These are phyloP conservation scores for Coleophoma cylindrospora DNA, from an alignment of 2,329 filamentous ascomycete species.

Conservation along the genomic window DNA sequence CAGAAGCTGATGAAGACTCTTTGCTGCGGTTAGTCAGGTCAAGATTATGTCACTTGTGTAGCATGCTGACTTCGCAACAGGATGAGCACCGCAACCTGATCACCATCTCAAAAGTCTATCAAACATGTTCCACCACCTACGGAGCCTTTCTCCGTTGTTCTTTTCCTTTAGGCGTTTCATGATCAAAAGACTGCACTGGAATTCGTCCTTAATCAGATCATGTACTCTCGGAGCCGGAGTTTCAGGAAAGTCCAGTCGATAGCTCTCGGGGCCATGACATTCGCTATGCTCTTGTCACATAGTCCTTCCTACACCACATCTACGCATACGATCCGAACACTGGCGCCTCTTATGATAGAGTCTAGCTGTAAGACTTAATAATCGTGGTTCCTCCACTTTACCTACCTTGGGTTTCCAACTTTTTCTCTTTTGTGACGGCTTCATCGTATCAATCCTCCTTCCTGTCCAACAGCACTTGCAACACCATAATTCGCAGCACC, in stretches of 20 bases:
- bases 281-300: constrained; percentile 20
- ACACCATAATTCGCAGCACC: too few species aligned
- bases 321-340: neutral
- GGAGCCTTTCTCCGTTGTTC: constrained; percentile 1
- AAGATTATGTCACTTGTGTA: constrained; percentile 3
- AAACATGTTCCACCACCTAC: neutral
- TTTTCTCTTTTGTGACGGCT: neutral
- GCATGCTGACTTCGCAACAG: constrained; percentile 15
- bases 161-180: constrained; percentile 14
- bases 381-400: neutral
- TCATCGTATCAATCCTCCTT: neutral
- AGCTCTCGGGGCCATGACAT: constrained; percentile 20
- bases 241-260: constrained; percentile 12
- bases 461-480: neutral
- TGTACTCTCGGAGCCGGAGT: constrained; percentile 13
- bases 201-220: constrained; percentile 19
- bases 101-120: neutral
- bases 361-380: neutral
- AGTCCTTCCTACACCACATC: constrained; percentile 6
- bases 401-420: neutral
- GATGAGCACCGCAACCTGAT: constrained; percentile 19
- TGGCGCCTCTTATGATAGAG: constrained; percentile 2
- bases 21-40: constrained; percentile 69
- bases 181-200: constrained; percentile 15
- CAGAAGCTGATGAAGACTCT: constrained; percentile 91